Conservation (phyloP, 2,329 filamentous ascomycete species). For the Leptosphaerulina australis region DNA sequence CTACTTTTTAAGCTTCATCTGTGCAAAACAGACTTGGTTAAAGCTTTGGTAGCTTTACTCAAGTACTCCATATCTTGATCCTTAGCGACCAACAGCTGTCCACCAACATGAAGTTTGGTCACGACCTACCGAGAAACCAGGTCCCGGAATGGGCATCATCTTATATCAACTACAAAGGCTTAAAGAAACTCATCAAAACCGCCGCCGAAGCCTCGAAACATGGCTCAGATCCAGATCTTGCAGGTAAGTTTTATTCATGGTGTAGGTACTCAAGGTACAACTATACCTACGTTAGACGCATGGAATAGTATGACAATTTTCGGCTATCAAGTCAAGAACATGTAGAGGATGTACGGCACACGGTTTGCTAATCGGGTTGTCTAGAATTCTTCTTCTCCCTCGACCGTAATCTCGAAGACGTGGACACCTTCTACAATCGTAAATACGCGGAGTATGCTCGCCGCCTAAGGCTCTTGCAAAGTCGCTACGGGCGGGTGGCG, state of each 20-base stretch:
- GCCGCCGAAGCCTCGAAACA: slow-evolving; percentile 69
- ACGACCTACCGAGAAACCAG: slow-evolving; percentile 75
- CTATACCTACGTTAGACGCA: neutral
- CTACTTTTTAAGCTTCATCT: slow-evolving; percentile 19
- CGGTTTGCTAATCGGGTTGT: slow-evolving; percentile 12
- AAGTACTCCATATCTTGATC: neutral
- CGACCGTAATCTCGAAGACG: slow-evolving; percentile 95
- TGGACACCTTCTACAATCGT: slow-evolving; percentile 96
- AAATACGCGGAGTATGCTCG: slow-evolving; percentile 86
- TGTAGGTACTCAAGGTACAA: neutral
- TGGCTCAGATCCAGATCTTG: slow-evolving; percentile 81
- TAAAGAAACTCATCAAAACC: slow-evolving; percentile 95
- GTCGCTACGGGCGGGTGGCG: slow-evolving; percentile 78
- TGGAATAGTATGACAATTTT: no score
- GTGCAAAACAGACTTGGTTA: slow-evolving; percentile 7
- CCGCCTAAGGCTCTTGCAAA: slow-evolving; percentile 82
- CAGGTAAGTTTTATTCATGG: slow-evolving; percentile 67
- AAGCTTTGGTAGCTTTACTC: slow-evolving; percentile 9
- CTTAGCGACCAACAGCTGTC: neutral
- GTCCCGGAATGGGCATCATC: slow-evolving; percentile 84
- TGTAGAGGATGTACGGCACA: neutral
- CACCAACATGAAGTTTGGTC: slow-evolving; percentile 55
- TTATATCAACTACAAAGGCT: slow-evolving; percentile 87
- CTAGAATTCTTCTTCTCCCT: slow-evolving; percentile 95
- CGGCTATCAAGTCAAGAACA: neutral